Percentiles rank a stretch among this genome's conserved stretches.
Conservation (phyloP, 177 flowering plant genomes). For the Vitis hybrid region DNA sequence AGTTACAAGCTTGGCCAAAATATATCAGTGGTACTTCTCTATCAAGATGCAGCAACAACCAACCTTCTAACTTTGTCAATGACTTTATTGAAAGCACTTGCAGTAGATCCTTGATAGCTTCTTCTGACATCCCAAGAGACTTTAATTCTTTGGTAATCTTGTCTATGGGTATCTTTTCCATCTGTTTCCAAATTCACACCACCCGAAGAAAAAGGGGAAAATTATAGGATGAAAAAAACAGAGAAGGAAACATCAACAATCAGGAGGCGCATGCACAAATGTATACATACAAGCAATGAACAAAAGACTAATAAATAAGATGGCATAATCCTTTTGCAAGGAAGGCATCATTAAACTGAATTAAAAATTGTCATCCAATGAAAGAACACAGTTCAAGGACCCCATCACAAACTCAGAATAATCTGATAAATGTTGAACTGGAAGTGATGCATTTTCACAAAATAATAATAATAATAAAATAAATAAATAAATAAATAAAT, state of each 20-base stretch:
- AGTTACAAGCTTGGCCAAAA: too few species aligned
- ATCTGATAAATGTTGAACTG: too few species aligned
- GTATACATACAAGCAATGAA: neutral
- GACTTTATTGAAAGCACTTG: conserved; percentile 84
- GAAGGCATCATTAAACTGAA: neutral
- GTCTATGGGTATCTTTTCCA: conserved; percentile 80
- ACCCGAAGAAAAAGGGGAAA: neutral
- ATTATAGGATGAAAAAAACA: neutral
- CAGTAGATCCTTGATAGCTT: conserved; percentile 65
- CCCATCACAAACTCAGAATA: too few species aligned
- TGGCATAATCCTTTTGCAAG: neutral
- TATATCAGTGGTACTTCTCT: too few species aligned
- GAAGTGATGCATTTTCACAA: too few species aligned
- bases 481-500: too few species aligned
- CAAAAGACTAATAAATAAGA: neutral
- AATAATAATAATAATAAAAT: too few species aligned
- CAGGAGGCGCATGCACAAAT: neutral
- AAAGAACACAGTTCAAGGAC: too few species aligned
- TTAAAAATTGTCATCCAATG: too few species aligned
- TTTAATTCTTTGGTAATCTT: conserved; percentile 70
- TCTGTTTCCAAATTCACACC: conserved; percentile 36
- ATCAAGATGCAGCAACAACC: conserved; percentile 3
- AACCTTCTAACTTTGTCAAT: conserved; percentile 80
- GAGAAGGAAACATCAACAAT: neutral
- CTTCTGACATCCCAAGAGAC: conserved; percentile 60